Base-by-base conservation (phyloP, 2,329 filamentous ascomycete genomes). In the Fusarium sp. region DNA sequence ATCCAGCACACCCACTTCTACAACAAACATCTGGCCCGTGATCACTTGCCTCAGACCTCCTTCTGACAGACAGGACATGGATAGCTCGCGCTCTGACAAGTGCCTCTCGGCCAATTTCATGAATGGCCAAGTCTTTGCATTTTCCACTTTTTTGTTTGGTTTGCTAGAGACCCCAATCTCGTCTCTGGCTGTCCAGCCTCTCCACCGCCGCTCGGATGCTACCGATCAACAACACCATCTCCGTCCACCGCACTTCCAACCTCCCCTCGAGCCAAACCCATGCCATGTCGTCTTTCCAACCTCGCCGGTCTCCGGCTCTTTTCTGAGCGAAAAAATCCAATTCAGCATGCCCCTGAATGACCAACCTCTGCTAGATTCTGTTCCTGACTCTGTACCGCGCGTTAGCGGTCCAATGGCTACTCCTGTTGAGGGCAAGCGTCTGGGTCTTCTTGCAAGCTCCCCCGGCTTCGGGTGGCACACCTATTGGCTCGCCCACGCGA, bases 391-490 rank as follows among this genome's bases (percentile, higher is more conserved):
- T 72, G 43, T 56, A 54, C 54, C 67, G 68, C 39, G 39, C 37
- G 50, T 68, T 77, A 77, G 76, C 68, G 66, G 70, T 58, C 72
- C 65, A 78, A 78, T 78, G 76, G 74, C 62, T 52, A 58, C 60
- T 73, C 68, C 76, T 57, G 34, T 69, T 65, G 43, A 41, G 65
- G 70, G 39, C 68, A 77, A 77, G 76, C 67, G 74, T 69, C 64
- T 54, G 59, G 41, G 66, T 64, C 67, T 71, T 59, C 39, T 70
- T 56, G 63, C 65, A 74, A 77, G 72, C 73, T 67, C 70, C 73
- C 77, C 73, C 67, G 72, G 70, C 58, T 52, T 54, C 73, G 70
- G 77, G 25, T 77, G 58, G 20, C 60, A n/a, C 67, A 79, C 77
- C 77, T 66, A 79, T 79, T 79, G 77, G 77, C 64, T 68, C 66